Evolutionary conservation across 225 moss, liverwort and hornwort species (phyloP), one percentile per base, ranked within the genome.

Genomic region (Thuidium tamariscinum): DNA sequence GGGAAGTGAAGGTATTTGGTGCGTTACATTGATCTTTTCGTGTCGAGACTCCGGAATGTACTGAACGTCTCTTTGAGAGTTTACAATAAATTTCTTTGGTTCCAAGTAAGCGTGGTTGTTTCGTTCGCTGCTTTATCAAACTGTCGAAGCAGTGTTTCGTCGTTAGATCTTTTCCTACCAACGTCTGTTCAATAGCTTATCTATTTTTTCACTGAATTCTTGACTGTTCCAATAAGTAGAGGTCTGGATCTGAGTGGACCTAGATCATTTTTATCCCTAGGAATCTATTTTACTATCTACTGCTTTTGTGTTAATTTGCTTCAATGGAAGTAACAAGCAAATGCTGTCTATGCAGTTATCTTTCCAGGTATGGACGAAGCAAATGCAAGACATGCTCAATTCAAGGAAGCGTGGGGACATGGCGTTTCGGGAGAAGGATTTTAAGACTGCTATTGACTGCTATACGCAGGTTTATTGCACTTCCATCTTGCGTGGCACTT

Each of bases 341-440:
- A 42, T 78, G n/a, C 23, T 89, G 82, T 30, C 23, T 69, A 27
- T 86, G 87, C 93, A 92, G 91, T 83, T 90, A 77, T 94, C 91
- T 49, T 94, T 94, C 64, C 92, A 94, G 88, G 92, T 94, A 20
- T 94, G 93, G 91, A 94, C 92, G 46, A 92, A 92, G 86, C 92
- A 91, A 84, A 94, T 94, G 92, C 92, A 92, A 65, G 92, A 94
- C 55, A 94, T 91, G 91, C 90, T 94, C 10, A 87, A 91, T 77
- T 89, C 91, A 19, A 83, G 93, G 69, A 92, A 94, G 67, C 92
- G 91, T n/a, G 92, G 92, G 7, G 91, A 91, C 41, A 73, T 88
- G 89, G 93, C 92, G 7, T 94, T 91, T 71, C 89, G 89, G 16
- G 92, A 94, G 56, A 89, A 91, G 88, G 92, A 92, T 67, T 92